Percentiles rank a stretch among this genome's conserved stretches.
Evolutionary conservation across 2,329 filamentous ascomycete species (phyloP).

Genomic region (Claviceps capensis): DNA sequence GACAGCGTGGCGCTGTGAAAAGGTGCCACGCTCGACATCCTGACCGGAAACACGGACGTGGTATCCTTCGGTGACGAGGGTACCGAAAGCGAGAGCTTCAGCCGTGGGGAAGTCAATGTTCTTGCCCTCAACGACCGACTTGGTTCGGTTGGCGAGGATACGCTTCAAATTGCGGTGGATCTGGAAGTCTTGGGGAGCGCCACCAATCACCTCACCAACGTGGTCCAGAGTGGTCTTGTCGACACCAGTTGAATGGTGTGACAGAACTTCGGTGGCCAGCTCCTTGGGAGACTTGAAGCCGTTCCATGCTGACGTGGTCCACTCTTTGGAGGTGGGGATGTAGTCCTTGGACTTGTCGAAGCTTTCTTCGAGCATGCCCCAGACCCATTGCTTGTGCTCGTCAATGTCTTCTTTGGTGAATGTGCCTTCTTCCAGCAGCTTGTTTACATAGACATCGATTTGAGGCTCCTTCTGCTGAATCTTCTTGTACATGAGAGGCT

Average conservation of each 20-base stretch:
- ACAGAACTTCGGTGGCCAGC: slow-evolving; percentile 82
- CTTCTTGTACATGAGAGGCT: slow-evolving; percentile 98
- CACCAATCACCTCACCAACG: slow-evolving; percentile 70
- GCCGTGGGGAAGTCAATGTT: slow-evolving; percentile 97
- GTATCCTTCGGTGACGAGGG: slow-evolving; percentile 82
- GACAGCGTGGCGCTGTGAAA: slow-evolving; percentile 94
- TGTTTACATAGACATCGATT: slow-evolving; percentile 81
- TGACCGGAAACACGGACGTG: slow-evolving; percentile 96
- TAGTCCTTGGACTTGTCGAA: slow-evolving; percentile 97
- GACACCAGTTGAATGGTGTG: slow-evolving; percentile 78
- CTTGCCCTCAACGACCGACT: slow-evolving; percentile 82
- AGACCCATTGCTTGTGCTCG: slow-evolving; percentile 99
- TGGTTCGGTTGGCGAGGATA: slow-evolving; percentile 78
- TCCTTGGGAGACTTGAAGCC: slow-evolving; percentile 99
- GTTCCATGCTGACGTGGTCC: slow-evolving; percentile 98
- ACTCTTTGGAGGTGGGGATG: slow-evolving; percentile 90
- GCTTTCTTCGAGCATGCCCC: slow-evolving; percentile 97
- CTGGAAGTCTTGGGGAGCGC: slow-evolving; percentile 70
- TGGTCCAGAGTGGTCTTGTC: slow-evolving; percentile 59
- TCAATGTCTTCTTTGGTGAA: slow-evolving; percentile 97
- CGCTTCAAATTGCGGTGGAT: slow-evolving; percentile 94
- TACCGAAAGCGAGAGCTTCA: slow-evolving; percentile 88
- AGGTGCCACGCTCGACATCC: slow-evolving; percentile 98
- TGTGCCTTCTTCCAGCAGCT: slow-evolving; percentile 80
- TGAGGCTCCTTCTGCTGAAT: slow-evolving; percentile 75